Base-by-base conservation (phyloP, 2,329 filamentous ascomycete species). In the Aspergillus neoniger region DNA sequence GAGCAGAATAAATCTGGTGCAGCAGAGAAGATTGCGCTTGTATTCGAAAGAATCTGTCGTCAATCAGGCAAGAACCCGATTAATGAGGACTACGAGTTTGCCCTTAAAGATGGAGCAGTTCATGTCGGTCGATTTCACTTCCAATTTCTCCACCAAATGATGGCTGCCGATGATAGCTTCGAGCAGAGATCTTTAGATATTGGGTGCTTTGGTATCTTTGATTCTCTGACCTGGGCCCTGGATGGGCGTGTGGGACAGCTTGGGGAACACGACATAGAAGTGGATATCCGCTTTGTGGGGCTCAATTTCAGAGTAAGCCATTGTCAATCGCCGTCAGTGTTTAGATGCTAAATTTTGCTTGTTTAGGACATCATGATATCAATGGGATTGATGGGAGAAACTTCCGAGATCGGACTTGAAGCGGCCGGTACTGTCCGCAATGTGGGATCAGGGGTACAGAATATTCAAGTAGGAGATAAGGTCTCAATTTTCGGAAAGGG, bases 241-340 rank as follows among this genome's bases (percentile, higher is more conserved):
- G 15, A n/a, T 43, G 39, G 17, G 17, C 39, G n/a, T 7, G 15
- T 19, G 10, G n/a, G 7, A 43, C 6, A 43, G 1, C 32, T 63
- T 1, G 38, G 21, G 2, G 48, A 60, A 4, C 60, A 71, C n/a
- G 57, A 72, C 4, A 62, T 77, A 25, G 74, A 76, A 28, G 63
- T 78, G 19, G 67, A 73, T 32, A 66, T 74, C 53, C 74, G 76
- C 47, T 73, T 73, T 12, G 63, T 67, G 1, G 68, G 68, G 1
- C 57, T 77, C 32, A 76, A 76, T 44, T 74, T 74, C 57, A 66
- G 67, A 14, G 73, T 67, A 55, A 59, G 25, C 25, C 25, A 28
- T 3, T 28, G 25, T 8, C 25, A 8, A 28, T 28, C 2, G 2
- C 25, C 7, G 8, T 28, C 25, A 8, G 25, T 7, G 7, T 8